Conservation (phyloP, 2,329 filamentous ascomycete genomes). For the Alternaria gaisen region DNA sequence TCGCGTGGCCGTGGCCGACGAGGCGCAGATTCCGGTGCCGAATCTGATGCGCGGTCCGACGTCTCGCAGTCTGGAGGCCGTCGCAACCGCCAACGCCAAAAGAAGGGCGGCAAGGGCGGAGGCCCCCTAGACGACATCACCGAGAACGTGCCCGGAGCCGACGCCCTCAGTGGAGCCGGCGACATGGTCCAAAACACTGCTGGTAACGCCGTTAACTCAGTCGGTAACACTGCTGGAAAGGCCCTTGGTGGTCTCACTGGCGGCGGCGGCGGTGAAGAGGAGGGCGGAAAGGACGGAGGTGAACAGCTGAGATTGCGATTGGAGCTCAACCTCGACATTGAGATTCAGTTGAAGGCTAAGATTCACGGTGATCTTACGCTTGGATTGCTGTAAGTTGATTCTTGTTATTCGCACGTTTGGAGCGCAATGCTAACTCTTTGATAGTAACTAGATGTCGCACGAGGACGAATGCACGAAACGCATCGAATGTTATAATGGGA, state of each 20-base stretch:
- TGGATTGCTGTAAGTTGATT: conserved; percentile 58
- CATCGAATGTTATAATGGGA: conserved; percentile 13
- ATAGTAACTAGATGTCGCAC: conserved; percentile 40
- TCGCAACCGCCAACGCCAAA: conserved; percentile 62
- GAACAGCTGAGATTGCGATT: conserved; percentile 65
- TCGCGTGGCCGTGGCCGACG: conserved; percentile 60
- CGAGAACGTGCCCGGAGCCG: conserved; percentile 62
- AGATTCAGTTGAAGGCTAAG: conserved; percentile 71
- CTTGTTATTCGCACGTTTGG: not conserved
- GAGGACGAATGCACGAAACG: conserved; percentile 29
- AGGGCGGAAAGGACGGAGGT: conserved; percentile 48
- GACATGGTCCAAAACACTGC: conserved; percentile 67
- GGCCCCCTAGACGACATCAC: conserved; percentile 65
- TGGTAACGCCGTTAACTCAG: conserved; percentile 60
- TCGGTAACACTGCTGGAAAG: conserved; percentile 54
- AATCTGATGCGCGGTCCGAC: conserved; percentile 64
- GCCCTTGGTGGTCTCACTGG: conserved; percentile 60
- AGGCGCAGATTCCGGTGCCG: conserved; percentile 60
- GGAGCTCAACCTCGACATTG: conserved; percentile 69
- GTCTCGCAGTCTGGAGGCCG: conserved; percentile 63
- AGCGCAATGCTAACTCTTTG: conserved; percentile 24
- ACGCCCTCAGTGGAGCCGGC: conserved; percentile 61
- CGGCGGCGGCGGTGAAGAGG: conserved; percentile 49
- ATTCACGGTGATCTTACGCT: conserved; percentile 71
- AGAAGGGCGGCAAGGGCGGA: conserved; percentile 58